phyloP scores from a whole-genome alignment of 176 grass and related monocot genomes.

The Cenchrus fungigraminus region DNA sequence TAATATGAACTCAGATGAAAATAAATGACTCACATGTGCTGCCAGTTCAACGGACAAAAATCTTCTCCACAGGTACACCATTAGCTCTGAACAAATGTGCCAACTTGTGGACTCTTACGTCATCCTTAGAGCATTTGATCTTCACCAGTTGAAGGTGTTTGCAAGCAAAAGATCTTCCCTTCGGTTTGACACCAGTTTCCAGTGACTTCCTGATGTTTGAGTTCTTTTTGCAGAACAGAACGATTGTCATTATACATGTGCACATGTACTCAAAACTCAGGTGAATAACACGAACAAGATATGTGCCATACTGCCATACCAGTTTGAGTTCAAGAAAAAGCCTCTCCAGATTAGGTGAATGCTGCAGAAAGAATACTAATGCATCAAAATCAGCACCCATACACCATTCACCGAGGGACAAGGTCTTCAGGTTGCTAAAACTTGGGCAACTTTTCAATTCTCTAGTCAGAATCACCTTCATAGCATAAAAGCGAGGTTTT shows the following conservation, averaged over 20 bases:
- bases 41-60: slow-evolving; percentile 23
- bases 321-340: slow-evolving; percentile 42
- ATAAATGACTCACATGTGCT: slow-evolving; percentile 19
- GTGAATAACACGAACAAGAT: neutral
- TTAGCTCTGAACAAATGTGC: slow-evolving; percentile 31
- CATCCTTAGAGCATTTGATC: slow-evolving; percentile 45
- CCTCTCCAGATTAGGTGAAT: slow-evolving; percentile 27
- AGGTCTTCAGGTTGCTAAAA: slow-evolving; percentile 40
- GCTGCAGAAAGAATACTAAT: slow-evolving; percentile 29
- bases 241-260: neutral
- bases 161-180: slow-evolving; percentile 34
- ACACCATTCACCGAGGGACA: slow-evolving; percentile 48
- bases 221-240: slow-evolving; percentile 5
- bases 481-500: neutral
- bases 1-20: neutral
- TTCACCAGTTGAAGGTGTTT: slow-evolving; percentile 43
- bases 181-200: neutral
- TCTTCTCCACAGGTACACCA: slow-evolving; percentile 23
- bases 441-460: slow-evolving; percentile 23
- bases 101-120: slow-evolving; percentile 37
- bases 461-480: slow-evolving; percentile 40
- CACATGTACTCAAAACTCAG: neutral
- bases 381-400: slow-evolving; percentile 30
- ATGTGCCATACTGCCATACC: slow-evolving; percentile 2
- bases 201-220: neutral